phyloP scores from a whole-genome alignment of 805 yeast genomes.

The Zygotorulaspora florentina region DNA sequence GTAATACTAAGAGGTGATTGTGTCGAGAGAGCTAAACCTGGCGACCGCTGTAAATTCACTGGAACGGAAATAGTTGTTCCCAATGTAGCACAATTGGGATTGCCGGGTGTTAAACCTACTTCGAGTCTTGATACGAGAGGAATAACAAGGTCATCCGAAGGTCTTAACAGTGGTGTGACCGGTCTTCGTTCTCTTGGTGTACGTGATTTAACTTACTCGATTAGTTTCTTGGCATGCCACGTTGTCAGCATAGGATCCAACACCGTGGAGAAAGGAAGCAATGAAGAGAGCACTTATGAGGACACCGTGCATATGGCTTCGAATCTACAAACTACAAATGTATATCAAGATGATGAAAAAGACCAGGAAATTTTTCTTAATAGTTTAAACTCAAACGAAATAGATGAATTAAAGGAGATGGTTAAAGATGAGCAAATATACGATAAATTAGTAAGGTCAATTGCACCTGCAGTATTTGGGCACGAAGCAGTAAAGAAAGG shows the following conservation, averaged over 20 bases:
- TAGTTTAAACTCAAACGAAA: constrained; percentile 74
- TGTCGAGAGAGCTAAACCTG: constrained; percentile 95
- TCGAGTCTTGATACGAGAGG: constrained; percentile 63
- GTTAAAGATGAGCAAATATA: constrained; percentile 84
- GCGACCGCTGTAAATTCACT: constrained; percentile 89
- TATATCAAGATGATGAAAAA: constrained; percentile 46
- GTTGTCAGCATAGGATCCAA: constrained; percentile 57
- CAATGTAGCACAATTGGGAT: constrained; percentile 86
- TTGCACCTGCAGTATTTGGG: constrained; percentile 96
- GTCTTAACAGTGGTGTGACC: constrained; percentile 77
- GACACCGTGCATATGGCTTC: constrained; percentile 23
- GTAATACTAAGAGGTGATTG: constrained; percentile 89
- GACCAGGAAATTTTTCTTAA: constrained; percentile 81
- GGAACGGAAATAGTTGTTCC: constrained; percentile 95
- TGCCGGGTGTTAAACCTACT: constrained; percentile 91
- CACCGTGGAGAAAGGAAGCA: constrained; percentile 7
- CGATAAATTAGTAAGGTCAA: constrained; percentile 75
- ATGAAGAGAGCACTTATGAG: constrained; percentile 19
- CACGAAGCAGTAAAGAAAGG: constrained; percentile 95
- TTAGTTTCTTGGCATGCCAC: constrained; percentile 90
- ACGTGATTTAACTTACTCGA: constrained; percentile 84
- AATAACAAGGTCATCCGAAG: constrained; percentile 46
- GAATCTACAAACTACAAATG: constrained; percentile 25
- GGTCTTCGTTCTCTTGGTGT: constrained; percentile 91
- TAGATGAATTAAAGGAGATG: constrained; percentile 82